These are phyloP conservation scores for Chytridium lagenaria DNA, from an alignment of 371 early-diverging fungal species.

Conservation along the genomic window DNA sequence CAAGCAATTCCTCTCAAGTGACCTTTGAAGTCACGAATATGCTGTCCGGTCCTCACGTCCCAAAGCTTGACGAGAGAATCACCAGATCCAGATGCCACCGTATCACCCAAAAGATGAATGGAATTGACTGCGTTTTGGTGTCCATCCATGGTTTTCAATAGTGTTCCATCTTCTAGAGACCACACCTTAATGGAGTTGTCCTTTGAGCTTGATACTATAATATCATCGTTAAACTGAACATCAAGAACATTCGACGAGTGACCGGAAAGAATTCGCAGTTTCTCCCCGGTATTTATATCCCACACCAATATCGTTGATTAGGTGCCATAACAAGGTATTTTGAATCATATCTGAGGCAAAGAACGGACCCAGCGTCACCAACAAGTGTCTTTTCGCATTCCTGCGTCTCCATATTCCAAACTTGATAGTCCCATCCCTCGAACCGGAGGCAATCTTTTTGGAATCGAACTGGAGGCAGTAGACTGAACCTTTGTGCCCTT, in stretches of 20 bases:
- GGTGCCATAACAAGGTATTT: slow-evolving; percentile 86
- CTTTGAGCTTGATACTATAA: slow-evolving; percentile 89
- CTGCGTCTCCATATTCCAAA: slow-evolving; percentile 77
- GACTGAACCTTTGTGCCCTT: slow-evolving; percentile 87
- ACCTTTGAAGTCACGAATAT: slow-evolving; percentile 51
- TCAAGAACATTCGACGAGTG: slow-evolving; percentile 77
- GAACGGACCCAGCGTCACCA: slow-evolving; percentile 89
- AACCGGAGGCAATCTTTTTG: slow-evolving; percentile 85
- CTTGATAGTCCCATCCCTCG: slow-evolving; percentile 88
- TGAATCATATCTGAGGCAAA: slow-evolving; percentile 86
- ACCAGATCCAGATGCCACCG: slow-evolving; percentile 81
- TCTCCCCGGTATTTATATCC: slow-evolving; percentile 65
- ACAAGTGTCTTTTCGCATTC: slow-evolving; percentile 69
- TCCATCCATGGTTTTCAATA: slow-evolving; percentile 47
- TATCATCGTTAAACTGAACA: slow-evolving; percentile 68
- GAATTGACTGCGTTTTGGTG: slow-evolving; percentile 59
- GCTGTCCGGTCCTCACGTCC: slow-evolving; percentile 65
- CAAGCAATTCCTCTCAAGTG: slow-evolving; percentile 85
- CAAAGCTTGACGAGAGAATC: slow-evolving; percentile 87
- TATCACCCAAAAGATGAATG: slow-evolving; percentile 55
- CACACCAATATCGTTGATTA: slow-evolving; percentile 90
- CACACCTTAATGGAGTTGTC: slow-evolving; percentile 90
- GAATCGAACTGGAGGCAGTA: slow-evolving; percentile 93
- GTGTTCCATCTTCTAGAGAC: slow-evolving; percentile 63
- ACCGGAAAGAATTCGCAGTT: slow-evolving; percentile 61